These are phyloP conservation scores for Quercus dentata DNA, from an alignment of 306 rosid genomes.

Conservation along the genomic window DNA sequence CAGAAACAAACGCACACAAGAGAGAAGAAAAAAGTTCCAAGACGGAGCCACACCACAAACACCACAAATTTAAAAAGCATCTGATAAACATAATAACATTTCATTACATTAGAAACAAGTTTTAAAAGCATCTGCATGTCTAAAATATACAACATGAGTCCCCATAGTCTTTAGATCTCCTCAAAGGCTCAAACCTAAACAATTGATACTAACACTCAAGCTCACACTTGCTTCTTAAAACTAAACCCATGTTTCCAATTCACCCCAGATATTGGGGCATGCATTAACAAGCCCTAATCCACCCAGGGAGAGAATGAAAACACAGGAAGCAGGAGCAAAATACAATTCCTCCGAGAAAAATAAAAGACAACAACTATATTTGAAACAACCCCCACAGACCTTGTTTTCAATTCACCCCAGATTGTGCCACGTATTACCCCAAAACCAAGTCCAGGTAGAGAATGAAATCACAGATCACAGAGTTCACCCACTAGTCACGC, in stretches of 20 bases:
- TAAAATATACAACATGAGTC: too few relatives aligned
- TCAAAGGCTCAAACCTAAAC: not conserved
- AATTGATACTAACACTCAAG: not conserved
- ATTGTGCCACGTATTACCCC: not conserved
- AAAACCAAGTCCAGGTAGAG: not conserved
- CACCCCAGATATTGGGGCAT: conserved; percentile 27
- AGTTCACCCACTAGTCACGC: too few relatives aligned
- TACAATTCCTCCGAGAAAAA: not conserved
- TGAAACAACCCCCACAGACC: not conserved
- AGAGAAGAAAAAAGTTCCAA: too few relatives aligned
- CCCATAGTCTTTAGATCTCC: too few relatives aligned
- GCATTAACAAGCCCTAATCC: not conserved
- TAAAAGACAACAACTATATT: not conserved
- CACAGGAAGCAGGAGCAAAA: conserved; percentile 10
- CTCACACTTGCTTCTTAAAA: too few relatives aligned
- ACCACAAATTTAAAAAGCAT: too few relatives aligned
- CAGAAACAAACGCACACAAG: too few relatives aligned
- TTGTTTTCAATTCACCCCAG: too few relatives aligned
- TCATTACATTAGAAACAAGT: too few relatives aligned
- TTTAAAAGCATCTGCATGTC: too few relatives aligned
- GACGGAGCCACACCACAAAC: too few relatives aligned
- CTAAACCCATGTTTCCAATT: conserved; percentile 41
- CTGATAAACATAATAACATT: too few relatives aligned
- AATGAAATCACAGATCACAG: not conserved
- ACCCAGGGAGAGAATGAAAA: conserved; percentile 52